Percentiles rank a stretch among this genome's conserved stretches.
Evolutionary conservation across 805 yeast species (phyloP).

Genomic region (Diddensiella santjacobensis): DNA sequence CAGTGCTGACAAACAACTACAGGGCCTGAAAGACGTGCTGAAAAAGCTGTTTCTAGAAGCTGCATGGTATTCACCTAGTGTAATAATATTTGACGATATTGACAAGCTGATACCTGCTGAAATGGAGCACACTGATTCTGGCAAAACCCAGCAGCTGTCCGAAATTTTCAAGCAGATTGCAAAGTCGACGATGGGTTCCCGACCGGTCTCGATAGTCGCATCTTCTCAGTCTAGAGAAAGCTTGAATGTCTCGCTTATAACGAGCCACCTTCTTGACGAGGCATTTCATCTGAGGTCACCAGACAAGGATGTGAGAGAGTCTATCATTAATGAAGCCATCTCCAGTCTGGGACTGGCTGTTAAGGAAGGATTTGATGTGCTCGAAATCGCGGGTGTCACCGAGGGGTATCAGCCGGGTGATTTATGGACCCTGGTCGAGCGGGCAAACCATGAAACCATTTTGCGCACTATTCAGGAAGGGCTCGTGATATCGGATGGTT

Average conservation of each 20-base stretch:
- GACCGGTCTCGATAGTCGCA: constrained; percentile 55
- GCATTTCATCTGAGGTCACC: constrained; percentile 63
- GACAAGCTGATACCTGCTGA: constrained; percentile 72
- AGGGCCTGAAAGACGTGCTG: constrained; percentile 43
- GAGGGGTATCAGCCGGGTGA: constrained; percentile 91
- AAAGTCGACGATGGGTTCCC: constrained; percentile 35
- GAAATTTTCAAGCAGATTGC: constrained; percentile 54
- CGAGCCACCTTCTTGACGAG: constrained; percentile 68
- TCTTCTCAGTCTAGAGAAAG: constrained; percentile 63
- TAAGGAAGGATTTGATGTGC: constrained; percentile 43
- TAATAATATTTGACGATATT: constrained; percentile 72
- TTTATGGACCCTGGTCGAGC: constrained; percentile 63
- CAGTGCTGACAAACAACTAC: constrained; percentile 52
- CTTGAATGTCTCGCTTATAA: constrained; percentile 56
- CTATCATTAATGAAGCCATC: constrained; percentile 45
- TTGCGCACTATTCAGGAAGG: constrained; percentile 21
- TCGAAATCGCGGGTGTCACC: constrained; percentile 60
- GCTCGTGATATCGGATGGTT: neutral
- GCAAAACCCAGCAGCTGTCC: constrained; percentile 59
- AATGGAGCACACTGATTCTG: constrained; percentile 54
- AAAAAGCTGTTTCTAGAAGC: constrained; percentile 46
- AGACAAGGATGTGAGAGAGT: constrained; percentile 53
- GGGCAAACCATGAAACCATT: constrained; percentile 41
- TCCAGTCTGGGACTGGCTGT: constrained; percentile 31
- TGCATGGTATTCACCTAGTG: constrained; percentile 75